Conservation (phyloP, 1,139 yeast genomes). For the Schizosaccharomyces versatilis region DNA sequence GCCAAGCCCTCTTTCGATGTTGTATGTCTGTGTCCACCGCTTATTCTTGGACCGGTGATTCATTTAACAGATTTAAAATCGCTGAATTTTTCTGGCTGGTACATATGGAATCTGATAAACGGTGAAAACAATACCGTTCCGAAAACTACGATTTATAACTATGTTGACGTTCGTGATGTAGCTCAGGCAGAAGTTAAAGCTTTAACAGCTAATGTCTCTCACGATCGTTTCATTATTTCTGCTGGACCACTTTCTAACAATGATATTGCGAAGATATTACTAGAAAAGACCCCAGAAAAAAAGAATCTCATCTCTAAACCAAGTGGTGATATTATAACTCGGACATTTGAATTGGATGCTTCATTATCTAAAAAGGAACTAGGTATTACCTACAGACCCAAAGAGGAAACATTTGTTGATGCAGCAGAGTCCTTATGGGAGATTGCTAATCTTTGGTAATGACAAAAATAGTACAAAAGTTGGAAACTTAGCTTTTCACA, state of each 20-base stretch:
- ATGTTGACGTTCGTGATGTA: conserved; percentile 32
- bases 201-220: conserved; percentile 15
- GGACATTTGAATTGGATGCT: neutral
- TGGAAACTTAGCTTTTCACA: no score
- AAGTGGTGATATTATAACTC: neutral
- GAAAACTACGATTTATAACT: conserved; percentile 11
- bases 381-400: neutral
- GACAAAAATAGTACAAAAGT: no score
- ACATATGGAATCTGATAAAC: conserved; percentile 14
- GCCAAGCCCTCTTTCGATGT: conserved; percentile 23
- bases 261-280: conserved; percentile 21
- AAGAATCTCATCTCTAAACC: neutral
- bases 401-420: neutral
- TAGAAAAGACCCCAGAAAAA: conserved; percentile 13
- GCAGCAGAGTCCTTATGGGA: neutral
- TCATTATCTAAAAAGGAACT: neutral
- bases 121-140: conserved; percentile 4
- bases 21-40: conserved; percentile 28
- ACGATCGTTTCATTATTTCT: conserved; percentile 25
- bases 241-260: conserved; percentile 21
- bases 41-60: conserved; percentile 28
- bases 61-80: conserved; percentile 15
- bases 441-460: neutral
- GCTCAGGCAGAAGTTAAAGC: conserved; percentile 28
- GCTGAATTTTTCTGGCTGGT: conserved; percentile 18